Evolutionary conservation across 2,329 filamentous ascomycete genomes (phyloP).

Genomic region (Alternaria sp.): DNA sequence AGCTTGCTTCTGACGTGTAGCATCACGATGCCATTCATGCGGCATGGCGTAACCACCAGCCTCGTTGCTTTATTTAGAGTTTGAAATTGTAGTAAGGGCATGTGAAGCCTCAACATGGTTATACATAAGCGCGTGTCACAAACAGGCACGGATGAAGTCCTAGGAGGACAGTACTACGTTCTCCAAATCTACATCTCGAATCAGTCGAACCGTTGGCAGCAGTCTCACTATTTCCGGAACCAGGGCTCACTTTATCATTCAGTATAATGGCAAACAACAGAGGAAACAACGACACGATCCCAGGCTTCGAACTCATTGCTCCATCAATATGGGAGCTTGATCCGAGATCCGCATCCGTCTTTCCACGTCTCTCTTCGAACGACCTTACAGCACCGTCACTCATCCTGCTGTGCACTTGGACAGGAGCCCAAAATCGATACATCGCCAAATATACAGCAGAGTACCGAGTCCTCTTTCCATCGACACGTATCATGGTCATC

Average conservation of each 20-base stretch:
- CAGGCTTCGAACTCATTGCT: slow-evolving; percentile 25
- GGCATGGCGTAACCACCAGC: background rate
- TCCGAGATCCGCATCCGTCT: slow-evolving; percentile 3
- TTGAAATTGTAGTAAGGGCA: background rate
- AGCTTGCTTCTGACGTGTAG: background rate
- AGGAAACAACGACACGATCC: slow-evolving; percentile 9
- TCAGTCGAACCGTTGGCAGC: background rate
- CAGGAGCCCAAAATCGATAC: slow-evolving; percentile 35
- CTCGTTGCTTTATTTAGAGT: background rate
- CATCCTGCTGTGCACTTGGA: slow-evolving; percentile 42
- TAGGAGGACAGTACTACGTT: background rate
- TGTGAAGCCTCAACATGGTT: background rate
- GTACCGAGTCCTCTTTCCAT: slow-evolving; percentile 37
- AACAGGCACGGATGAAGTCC: background rate
- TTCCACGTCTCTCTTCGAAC: background rate
- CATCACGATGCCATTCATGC: background rate
- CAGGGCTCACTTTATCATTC: background rate
- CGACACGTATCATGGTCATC: slow-evolving; percentile 37
- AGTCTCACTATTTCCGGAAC: background rate
- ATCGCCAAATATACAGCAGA: slow-evolving; percentile 36
- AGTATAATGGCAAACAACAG: slow-evolving; percentile 10
- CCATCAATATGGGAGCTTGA: slow-evolving; percentile 28
- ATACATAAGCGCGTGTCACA: background rate
- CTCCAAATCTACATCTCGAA: background rate
- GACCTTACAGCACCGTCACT: slow-evolving; percentile 24